These are phyloP conservation scores for Mucor ambiguus DNA, from an alignment of 371 early-diverging fungal genomes.

Conservation along the genomic window DNA sequence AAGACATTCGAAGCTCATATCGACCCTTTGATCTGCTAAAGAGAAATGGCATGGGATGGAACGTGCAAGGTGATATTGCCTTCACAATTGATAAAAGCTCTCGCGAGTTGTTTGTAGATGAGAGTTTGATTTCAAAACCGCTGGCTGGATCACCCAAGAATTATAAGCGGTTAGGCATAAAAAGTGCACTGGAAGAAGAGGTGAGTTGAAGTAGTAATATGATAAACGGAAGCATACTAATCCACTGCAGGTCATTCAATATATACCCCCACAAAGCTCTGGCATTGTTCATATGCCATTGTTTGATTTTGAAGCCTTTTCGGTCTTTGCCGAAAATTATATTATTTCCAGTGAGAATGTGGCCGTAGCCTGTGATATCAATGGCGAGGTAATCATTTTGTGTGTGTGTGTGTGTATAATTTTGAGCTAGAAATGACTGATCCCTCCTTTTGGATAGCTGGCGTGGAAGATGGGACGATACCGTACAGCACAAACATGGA, in stretches of 20 bases:
- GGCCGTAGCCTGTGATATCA: slow-evolving; percentile 64
- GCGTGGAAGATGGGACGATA: slow-evolving; percentile 68
- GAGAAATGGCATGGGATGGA: slow-evolving; percentile 69
- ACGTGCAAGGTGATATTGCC: slow-evolving; percentile 69
- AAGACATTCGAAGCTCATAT: slow-evolving; percentile 52
- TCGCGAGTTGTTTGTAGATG: slow-evolving; percentile 47
- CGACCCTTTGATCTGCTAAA: slow-evolving; percentile 50
- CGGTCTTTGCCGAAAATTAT: background rate
- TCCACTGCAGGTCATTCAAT: slow-evolving; percentile 29
- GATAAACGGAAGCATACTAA: background rate
- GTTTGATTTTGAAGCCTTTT: slow-evolving; percentile 57
- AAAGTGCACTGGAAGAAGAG: slow-evolving; percentile 34
- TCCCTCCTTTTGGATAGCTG: slow-evolving; percentile 30
- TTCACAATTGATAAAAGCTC: slow-evolving; percentile 59
- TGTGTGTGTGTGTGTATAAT: background rate
- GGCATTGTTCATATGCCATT: slow-evolving; percentile 67
- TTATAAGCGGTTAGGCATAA: slow-evolving; percentile 26
- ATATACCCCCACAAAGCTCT: slow-evolving; percentile 57
- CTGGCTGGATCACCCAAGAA: slow-evolving; percentile 27
- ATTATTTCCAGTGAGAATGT: slow-evolving; percentile 45
- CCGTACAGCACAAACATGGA: slow-evolving; percentile 83
- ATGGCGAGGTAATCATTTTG: slow-evolving; percentile 56
- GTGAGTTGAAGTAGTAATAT: background rate
- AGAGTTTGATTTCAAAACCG: slow-evolving; percentile 27
- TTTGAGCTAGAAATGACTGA: background rate